Evolutionary conservation across 345 rosid genomes (phyloP).

Genomic region (Citrus hindsii): DNA sequence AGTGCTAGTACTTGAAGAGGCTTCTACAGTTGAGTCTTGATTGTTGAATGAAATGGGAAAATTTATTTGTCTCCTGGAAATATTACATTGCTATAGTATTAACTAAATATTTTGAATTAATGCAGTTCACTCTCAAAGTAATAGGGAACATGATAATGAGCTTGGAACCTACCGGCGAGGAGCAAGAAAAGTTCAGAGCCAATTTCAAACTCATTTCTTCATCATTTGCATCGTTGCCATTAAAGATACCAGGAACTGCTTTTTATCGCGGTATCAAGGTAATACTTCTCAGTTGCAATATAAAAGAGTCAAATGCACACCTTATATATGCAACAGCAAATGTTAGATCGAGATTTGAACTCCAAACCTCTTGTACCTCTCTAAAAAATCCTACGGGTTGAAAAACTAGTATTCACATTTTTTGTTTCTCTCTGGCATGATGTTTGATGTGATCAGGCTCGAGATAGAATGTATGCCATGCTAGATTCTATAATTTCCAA

Average conservation of each 20-base stretch:
- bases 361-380: not conserved
- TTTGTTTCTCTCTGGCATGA: not conserved
- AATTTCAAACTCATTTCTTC: conserved; percentile 68
- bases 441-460: conserved; percentile 36
- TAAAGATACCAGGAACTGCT: conserved; percentile 66
- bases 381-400: not conserved
- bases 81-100: not conserved
- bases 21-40: conserved; percentile 52
- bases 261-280: conserved; percentile 58
- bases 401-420: not conserved
- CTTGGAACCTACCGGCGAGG: conserved; percentile 57
- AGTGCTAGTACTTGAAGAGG: conserved; percentile 60
- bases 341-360: not conserved
- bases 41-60: not conserved
- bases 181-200: conserved; percentile 57
- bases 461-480: conserved; percentile 62
- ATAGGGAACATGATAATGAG: conserved; percentile 77
- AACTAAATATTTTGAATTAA: not conserved
- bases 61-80: not conserved
- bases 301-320: not conserved
- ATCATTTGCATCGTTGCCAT: conserved; percentile 60
- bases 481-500: conserved; percentile 36
- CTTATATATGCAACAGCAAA: not conserved
- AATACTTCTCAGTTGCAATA: not conserved
- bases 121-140: conserved; percentile 67